Evolutionary conservation across 2,329 filamentous ascomycete genomes (phyloP).

Genomic region (Colletotrichum lentis): DNA sequence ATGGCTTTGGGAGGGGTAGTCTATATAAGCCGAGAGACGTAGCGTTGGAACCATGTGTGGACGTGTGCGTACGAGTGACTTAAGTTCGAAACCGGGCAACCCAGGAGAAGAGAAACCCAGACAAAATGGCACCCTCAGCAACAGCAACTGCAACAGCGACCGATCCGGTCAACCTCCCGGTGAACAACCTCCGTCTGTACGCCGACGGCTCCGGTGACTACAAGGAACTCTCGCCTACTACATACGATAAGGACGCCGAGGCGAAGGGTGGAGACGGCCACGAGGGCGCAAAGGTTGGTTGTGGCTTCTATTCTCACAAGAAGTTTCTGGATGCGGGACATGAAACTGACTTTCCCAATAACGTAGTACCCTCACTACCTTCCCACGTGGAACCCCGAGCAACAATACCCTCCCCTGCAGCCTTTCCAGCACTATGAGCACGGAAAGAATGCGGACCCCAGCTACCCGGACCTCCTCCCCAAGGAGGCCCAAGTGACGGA

Average conservation of each 20-base stretch:
- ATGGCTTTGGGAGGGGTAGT: slow-evolving; percentile 11
- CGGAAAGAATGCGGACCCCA: slow-evolving; percentile 69
- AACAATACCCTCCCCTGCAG: slow-evolving; percentile 65
- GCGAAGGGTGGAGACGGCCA: slow-evolving; percentile 39
- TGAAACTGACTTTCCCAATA: not conserved
- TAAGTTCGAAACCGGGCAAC: not conserved
- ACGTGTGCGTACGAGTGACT: not conserved
- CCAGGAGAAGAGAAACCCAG: not conserved
- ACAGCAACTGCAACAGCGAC: slow-evolving; percentile 44
- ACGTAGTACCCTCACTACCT: slow-evolving; percentile 57
- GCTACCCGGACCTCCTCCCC: slow-evolving; percentile 67
- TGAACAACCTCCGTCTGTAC: slow-evolving; percentile 49
- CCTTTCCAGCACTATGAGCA: slow-evolving; percentile 72
- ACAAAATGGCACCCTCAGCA: slow-evolving; percentile 48
- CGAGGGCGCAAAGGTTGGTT: slow-evolving; percentile 38
- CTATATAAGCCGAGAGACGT: slow-evolving; percentile 28
- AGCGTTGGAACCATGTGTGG: not conserved
- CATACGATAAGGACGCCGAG: slow-evolving; percentile 44
- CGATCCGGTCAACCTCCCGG: slow-evolving; percentile 35
- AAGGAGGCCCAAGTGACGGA: slow-evolving; percentile 57
- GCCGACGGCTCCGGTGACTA: slow-evolving; percentile 41
- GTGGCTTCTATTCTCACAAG: no score
- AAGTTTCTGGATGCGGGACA: no score
- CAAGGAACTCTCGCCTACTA: slow-evolving; percentile 44
- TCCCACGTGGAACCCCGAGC: slow-evolving; percentile 66